A percentile compares a stretch with the other conserved stretches of the same genome.
phyloP scores from a whole-genome alignment of 495 filamentous ascomycete species.

The Aspergillus bridgeri region DNA sequence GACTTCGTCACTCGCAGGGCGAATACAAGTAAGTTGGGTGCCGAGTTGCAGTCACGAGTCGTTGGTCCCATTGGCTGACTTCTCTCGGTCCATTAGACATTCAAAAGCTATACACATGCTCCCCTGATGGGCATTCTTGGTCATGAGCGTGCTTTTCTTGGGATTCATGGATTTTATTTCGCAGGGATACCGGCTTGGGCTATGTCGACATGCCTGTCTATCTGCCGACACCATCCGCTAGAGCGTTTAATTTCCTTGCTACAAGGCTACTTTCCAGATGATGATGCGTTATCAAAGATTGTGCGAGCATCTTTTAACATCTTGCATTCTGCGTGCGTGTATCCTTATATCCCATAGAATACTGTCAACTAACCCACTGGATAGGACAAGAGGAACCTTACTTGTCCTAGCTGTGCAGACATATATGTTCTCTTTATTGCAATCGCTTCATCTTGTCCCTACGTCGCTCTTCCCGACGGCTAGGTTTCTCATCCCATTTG shows the following conservation, averaged over 20 bases:
- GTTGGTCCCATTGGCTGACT: constrained; percentile 3
- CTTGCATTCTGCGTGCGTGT: constrained; percentile 34
- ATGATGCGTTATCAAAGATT: constrained; percentile 24
- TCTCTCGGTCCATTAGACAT: constrained; percentile 32
- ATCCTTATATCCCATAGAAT: background rate
- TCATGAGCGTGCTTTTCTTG: constrained; percentile 33
- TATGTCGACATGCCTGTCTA: constrained; percentile 37
- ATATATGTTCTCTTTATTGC: constrained; percentile 49
- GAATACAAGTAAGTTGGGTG: constrained; percentile 41
- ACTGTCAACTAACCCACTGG: constrained; percentile 13
- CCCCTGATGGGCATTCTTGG: constrained; percentile 38
- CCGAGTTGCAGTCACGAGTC: background rate
- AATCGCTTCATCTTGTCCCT: constrained; percentile 42
- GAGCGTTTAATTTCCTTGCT: constrained; percentile 32
- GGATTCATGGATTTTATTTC: constrained; percentile 40
- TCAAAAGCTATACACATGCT: constrained; percentile 38
- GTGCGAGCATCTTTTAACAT: constrained; percentile 30
- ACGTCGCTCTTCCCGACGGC: constrained; percentile 29
- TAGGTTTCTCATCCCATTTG: constrained; percentile 36
- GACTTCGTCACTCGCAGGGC: constrained; percentile 39
- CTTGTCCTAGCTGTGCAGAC: constrained; percentile 42
- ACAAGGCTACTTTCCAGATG: constrained; percentile 25
- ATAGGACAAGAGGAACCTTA: constrained; percentile 34
- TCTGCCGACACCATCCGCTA: constrained; percentile 38
- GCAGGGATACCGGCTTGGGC: constrained; percentile 46